Conservation (phyloP, 78 protist genomes). For the Creolimax fragrantissima region DNA sequence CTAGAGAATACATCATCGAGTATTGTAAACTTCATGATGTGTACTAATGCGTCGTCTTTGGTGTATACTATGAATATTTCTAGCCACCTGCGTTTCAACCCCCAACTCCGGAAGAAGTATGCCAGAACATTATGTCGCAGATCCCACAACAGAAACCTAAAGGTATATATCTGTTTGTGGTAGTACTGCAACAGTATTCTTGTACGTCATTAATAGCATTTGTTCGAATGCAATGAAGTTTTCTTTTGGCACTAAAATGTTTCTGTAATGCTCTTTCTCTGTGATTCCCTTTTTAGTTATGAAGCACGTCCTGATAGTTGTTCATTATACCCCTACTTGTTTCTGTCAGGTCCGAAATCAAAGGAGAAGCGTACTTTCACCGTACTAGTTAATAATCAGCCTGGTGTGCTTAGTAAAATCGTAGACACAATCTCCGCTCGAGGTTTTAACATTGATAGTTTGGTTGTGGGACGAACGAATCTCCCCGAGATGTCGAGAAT, state of each 20-base stretch:
- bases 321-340: too few species aligned
- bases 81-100: neutral
- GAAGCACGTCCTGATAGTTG: too few species aligned
- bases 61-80: too few species aligned
- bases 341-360: neutral
- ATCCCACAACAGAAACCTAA: neutral
- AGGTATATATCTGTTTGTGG: neutral
- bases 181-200: too few species aligned
- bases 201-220: too few species aligned
- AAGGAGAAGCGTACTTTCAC: constrained; percentile 16
- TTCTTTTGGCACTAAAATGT: too few species aligned
- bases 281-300: too few species aligned
- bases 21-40: too few species aligned
- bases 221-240: too few species aligned
- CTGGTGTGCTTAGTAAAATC: constrained; percentile 25
- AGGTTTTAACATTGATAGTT: constrained; percentile 37
- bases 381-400: constrained; percentile 29
- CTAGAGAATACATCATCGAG: too few species aligned
- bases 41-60: too few species aligned
- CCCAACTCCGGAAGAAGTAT: neutral
- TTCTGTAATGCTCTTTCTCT: too few species aligned
- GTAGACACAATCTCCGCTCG: constrained; percentile 22
- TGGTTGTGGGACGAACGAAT: constrained; percentile 31
- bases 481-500: neutral
- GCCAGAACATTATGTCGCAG: neutral